Conservation (phyloP, 495 filamentous ascomycete species). For the Parathielavia appendiculata region DNA sequence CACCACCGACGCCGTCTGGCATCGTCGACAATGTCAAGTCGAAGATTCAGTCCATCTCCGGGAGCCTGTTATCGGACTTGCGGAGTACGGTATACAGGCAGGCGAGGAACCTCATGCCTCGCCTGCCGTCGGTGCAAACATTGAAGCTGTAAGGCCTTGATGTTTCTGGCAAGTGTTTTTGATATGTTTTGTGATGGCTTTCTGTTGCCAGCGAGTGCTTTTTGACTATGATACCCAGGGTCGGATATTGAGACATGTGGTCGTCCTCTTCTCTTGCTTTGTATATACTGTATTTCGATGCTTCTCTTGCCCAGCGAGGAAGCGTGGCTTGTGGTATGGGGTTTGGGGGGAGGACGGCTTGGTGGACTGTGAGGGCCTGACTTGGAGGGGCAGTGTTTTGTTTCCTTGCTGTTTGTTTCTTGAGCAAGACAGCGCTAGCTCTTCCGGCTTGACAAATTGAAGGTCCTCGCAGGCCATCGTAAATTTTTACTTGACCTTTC, state of each 20-base stretch:
- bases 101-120: slow-evolving; percentile 11
- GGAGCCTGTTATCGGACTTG: background rate
- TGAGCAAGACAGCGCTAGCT: slow-evolving; percentile 7
- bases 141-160: slow-evolving; percentile 8
- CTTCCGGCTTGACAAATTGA: slow-evolving; percentile 21
- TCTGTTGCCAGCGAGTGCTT: slow-evolving; percentile 20
- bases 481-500: slow-evolving; percentile 12
- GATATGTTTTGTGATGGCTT: slow-evolving; percentile 14
- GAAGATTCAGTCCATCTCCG: slow-evolving; percentile 22
- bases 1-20: slow-evolving; percentile 9
- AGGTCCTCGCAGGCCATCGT: slow-evolving; percentile 18
- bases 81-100: slow-evolving; percentile 12
- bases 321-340: slow-evolving; percentile 16
- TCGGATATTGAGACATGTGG: slow-evolving; percentile 27
- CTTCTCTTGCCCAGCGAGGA: background rate
- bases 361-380: slow-evolving; percentile 17
- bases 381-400: background rate
- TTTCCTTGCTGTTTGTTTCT: slow-evolving; percentile 5
- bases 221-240: slow-evolving; percentile 30
- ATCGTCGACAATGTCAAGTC: slow-evolving; percentile 25
- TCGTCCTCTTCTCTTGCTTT: slow-evolving; percentile 24
- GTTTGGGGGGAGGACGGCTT: slow-evolving; percentile 15
- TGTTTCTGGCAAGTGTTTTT: slow-evolving; percentile 10
- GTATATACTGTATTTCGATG: slow-evolving; percentile 18
- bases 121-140: background rate